These are phyloP conservation scores for Amylocarpus encephaloides DNA, from an alignment of 2,329 filamentous ascomycete genomes.

Conservation along the genomic window DNA sequence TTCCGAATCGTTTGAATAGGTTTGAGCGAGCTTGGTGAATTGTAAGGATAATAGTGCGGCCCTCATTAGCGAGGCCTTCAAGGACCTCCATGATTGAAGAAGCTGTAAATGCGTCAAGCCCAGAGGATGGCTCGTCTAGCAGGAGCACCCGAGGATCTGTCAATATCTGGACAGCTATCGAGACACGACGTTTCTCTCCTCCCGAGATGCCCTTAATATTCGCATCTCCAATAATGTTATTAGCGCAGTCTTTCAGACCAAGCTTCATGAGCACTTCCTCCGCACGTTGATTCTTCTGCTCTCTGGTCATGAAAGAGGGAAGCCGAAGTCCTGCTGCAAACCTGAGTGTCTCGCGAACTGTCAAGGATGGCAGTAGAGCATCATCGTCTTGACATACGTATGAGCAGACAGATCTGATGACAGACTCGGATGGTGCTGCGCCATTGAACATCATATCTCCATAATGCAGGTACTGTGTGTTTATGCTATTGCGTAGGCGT, in stretches of 20 bases:
- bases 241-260: slow-evolving; percentile 71
- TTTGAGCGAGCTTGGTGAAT: slow-evolving; percentile 74
- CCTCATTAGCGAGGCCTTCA: slow-evolving; percentile 62
- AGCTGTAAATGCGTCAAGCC: slow-evolving; percentile 71
- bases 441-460: slow-evolving; percentile 67
- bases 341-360: slow-evolving; percentile 66
- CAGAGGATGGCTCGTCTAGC: slow-evolving; percentile 71
- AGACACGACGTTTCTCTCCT: slow-evolving; percentile 71
- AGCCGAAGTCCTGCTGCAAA: slow-evolving; percentile 67
- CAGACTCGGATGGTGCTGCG: slow-evolving; percentile 58
- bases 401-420: slow-evolving; percentile 65
- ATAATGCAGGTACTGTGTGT: slow-evolving; percentile 54
- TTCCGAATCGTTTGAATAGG: slow-evolving; percentile 65
- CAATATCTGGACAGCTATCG: slow-evolving; percentile 70
- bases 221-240: slow-evolving; percentile 67
- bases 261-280: slow-evolving; percentile 69
- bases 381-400: slow-evolving; percentile 78
- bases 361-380: slow-evolving; percentile 65
- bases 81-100: slow-evolving; percentile 71
- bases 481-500: slow-evolving; percentile 54
- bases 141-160: slow-evolving; percentile 68
- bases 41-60: slow-evolving; percentile 67
- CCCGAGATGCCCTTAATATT: slow-evolving; percentile 73
- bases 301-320: slow-evolving; percentile 61
- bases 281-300: slow-evolving; percentile 60